Evolutionary conservation across 2,329 filamentous ascomycete species (phyloP), one percentile per base, ranked within the genome.

Genomic region (Colletotrichum abscissum): DNA sequence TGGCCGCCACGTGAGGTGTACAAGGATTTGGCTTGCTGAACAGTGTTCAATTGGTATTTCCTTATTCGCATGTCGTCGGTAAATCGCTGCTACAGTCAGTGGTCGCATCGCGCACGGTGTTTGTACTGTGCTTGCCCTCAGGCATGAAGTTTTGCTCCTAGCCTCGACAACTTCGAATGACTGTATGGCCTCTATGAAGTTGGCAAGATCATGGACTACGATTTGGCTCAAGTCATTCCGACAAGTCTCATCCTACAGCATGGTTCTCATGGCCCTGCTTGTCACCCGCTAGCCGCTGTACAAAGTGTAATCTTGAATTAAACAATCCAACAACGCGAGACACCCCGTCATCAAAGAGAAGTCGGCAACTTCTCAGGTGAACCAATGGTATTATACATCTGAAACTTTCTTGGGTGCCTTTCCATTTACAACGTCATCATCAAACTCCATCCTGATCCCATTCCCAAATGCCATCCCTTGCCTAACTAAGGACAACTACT

Each of bases 391-490:
- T 64, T 64, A 38, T 64, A 64, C 62, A 54, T 64, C 46, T 54
- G 26, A 63, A 62, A 49, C 24, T 49, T 63, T 63, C 35, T 26
- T 54, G 46, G 52, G 26, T 64, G 62, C 62, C 30, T 64, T 49
- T 64, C 62, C 62, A 64, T 64, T 64, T 64, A 64, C 62, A 64
- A 8, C 42, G 42, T 64, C 62, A 24, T 64, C 26, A 64, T 64
- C 46, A 64, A 55, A 64, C 46, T 55, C 62, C 62, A 30, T 55
- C 24, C n/a, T 33, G 12, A 22, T 14, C n/a, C 22, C 60, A 54
- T 16, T 54, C 14, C 62, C 22, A 49, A 49, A 24, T 55, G 30
- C 30, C 49, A 14, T 38, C 46, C 35, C 14, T 12, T 9, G 11
- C 46, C 35, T n/a, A 19, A 49, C 33, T 35, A 11, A 35, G 33